Percentiles rank a stretch among this genome's conserved stretches.
phyloP scores from a whole-genome alignment of 2,329 filamentous ascomycete species.

The Aspergillus vadensis region DNA sequence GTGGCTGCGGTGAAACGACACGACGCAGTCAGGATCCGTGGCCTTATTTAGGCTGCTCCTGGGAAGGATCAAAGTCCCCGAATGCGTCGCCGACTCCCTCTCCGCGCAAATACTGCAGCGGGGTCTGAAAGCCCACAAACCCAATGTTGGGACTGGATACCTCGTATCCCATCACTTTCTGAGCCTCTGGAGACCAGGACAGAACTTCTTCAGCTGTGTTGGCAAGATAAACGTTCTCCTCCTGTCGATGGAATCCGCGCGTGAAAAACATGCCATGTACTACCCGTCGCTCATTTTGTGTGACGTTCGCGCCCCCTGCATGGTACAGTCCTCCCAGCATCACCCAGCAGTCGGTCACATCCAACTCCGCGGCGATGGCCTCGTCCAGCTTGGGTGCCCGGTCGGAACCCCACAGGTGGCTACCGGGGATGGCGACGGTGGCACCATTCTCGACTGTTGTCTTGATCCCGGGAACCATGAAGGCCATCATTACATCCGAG shows the following conservation, averaged over 20 bases:
- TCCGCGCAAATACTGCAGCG: conserved; percentile 4
- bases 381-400: conserved; percentile 7
- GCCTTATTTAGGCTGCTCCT: neutral
- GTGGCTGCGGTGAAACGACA: neutral
- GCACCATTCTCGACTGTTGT: conserved; percentile 17
- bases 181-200: conserved; percentile 14
- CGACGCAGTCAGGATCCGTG: neutral
- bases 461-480: conserved; percentile 14
- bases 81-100: conserved; percentile 3
- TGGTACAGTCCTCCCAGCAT: conserved; percentile 18
- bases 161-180: conserved; percentile 15
- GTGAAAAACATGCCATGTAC: conserved; percentile 18
- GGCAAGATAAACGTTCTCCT: conserved; percentile 16
- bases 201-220: conserved; percentile 12
- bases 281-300: conserved; percentile 7
- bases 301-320: conserved; percentile 13
- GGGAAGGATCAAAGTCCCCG: conserved; percentile 7
- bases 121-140: conserved; percentile 8
- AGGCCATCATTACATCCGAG: conserved; percentile 15
- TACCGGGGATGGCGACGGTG: conserved; percentile 13
- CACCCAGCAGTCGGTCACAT: conserved; percentile 14
- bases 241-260: conserved; percentile 15
- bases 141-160: conserved; percentile 17
- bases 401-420: conserved; percentile 15
- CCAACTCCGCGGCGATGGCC: conserved; percentile 10